Conservation (phyloP, 495 filamentous ascomycete species). For the Penicillium lividum region DNA sequence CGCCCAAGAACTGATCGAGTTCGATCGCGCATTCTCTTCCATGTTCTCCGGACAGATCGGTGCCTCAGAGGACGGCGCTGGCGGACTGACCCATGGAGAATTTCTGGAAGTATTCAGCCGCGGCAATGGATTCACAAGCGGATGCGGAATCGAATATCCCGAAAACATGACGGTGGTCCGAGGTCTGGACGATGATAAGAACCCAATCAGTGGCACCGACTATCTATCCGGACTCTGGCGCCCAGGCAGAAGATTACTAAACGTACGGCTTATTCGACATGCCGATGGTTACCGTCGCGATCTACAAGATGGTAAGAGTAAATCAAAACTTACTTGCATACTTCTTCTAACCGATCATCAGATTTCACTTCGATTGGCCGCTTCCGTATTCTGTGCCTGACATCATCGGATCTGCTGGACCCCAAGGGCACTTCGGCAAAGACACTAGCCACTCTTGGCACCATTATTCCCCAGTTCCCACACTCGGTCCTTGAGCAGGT, state of each 20-base stretch:
- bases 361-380: conserved; percentile 47
- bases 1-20: conserved; percentile 72
- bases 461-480: conserved; percentile 42
- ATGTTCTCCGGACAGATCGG: conserved; percentile 54
- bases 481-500: conserved; percentile 58
- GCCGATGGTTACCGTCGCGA: conserved; percentile 48
- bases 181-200: conserved; percentile 14
- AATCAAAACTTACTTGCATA: neutral
- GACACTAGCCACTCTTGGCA: conserved; percentile 39
- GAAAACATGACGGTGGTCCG: conserved; percentile 42
- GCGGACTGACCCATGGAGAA: conserved; percentile 49
- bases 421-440: conserved; percentile 30
- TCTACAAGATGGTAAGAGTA: conserved; percentile 48
- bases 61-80: conserved; percentile 26
- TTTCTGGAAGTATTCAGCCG: conserved; percentile 53
- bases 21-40: conserved; percentile 61
- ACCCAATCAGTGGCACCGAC: conserved; percentile 41
- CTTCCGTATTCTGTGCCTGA: conserved; percentile 48
- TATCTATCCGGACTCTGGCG: conserved; percentile 45
- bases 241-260: conserved; percentile 33
- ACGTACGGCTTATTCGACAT: conserved; percentile 42
- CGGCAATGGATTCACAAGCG: conserved; percentile 49
- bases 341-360: conserved; percentile 12
- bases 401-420: conserved; percentile 37
- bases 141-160: conserved; percentile 48